These are phyloP conservation scores for Lentinula edodes DNA, from an alignment of 768 basidiomycete species.

Conservation along the genomic window DNA sequence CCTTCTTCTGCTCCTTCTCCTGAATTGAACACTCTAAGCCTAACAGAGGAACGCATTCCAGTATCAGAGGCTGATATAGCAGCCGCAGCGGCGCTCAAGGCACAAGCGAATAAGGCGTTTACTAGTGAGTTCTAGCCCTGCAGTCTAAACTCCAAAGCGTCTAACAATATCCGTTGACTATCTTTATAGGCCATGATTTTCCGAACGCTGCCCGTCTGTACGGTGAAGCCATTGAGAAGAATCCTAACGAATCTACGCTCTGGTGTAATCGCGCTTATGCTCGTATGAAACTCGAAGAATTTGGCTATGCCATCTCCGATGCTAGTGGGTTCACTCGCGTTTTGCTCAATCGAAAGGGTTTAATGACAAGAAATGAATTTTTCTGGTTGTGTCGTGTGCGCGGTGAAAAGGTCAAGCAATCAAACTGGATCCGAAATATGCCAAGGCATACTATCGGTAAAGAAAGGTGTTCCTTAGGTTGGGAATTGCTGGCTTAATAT, in stretches of 20 bases:
- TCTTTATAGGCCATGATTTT: conserved; percentile 64
- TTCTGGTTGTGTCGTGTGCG: conserved; percentile 2
- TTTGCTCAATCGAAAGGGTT: background rate
- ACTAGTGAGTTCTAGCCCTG: conserved; percentile 34
- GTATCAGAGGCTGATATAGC: conserved; percentile 69
- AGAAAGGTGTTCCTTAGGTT: conserved; percentile 12
- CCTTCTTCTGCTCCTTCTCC: conserved; percentile 58
- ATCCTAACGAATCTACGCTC: conserved; percentile 82
- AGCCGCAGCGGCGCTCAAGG: conserved; percentile 70
- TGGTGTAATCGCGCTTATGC: conserved; percentile 95
- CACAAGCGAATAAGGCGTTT: conserved; percentile 87
- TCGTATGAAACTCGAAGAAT: conserved; percentile 88
- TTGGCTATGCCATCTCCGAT: conserved; percentile 87
- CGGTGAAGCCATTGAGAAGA: conserved; percentile 77
- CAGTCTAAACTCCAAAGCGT: background rate
- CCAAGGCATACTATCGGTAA: conserved; percentile 84
- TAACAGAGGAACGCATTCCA: conserved; percentile 31
- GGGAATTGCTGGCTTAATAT: background rate
- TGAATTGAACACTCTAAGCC: conserved; percentile 42
- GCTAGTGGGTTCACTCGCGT: conserved; percentile 52
- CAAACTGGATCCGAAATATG: conserved; percentile 81
- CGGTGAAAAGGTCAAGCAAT: conserved; percentile 67
- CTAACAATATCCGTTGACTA: background rate
- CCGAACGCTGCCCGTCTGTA: conserved; percentile 73
- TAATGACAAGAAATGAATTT: background rate